Base-by-base conservation (phyloP, 148 eudicot species). In the Vaccinium darrowii region DNA sequence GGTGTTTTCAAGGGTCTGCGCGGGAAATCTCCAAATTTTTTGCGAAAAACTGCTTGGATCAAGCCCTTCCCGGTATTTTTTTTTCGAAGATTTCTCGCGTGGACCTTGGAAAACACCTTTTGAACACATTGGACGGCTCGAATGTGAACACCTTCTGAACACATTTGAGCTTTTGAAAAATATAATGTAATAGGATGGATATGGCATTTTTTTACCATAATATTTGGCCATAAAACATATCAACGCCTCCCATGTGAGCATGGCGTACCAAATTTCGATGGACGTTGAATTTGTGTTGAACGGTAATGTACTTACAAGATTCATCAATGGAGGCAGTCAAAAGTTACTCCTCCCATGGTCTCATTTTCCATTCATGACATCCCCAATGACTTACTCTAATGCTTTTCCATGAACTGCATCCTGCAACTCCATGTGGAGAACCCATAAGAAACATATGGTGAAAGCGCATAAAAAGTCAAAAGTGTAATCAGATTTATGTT, bases 271-370 rank as follows among this genome's bases (percentile, higher is more conserved):
- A 73, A 67, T 67, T n/a, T 9, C 1, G 1, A 67, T 18, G 69
- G 8, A 8, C 16, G 1, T 6, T 4, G 50, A 39, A 60, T 15
- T 60, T 73, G 16, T 72, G 52, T 11, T 36, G 43, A 49, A 62
- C 19, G 19, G 60, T 60, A 65, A 21, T 3, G 47, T 77, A 91
- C 95, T 92, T 89, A 96, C 99, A 80, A 96, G 93, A 81, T 94
- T 92, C 98, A 96, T 93, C 85, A 89, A 81, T 71, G 98, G 98
- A 23, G 99, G 99, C 90, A 96, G 83, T 19, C 94, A 88, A 86
- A 86, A 92, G 74, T 90, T 91, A 57, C 92, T 87, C 85, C 93
- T 95, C 92, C 90, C 92, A 87, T 95, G 98, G 92, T 97, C 98
- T 98, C 99, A 97, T 58, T 92, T 92, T 63, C 93, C 95, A 80